Evolutionary conservation across 805 yeast species (phyloP), one percentile per base, ranked within the genome.

Genomic region (Teunomyces lycoperdinae): DNA sequence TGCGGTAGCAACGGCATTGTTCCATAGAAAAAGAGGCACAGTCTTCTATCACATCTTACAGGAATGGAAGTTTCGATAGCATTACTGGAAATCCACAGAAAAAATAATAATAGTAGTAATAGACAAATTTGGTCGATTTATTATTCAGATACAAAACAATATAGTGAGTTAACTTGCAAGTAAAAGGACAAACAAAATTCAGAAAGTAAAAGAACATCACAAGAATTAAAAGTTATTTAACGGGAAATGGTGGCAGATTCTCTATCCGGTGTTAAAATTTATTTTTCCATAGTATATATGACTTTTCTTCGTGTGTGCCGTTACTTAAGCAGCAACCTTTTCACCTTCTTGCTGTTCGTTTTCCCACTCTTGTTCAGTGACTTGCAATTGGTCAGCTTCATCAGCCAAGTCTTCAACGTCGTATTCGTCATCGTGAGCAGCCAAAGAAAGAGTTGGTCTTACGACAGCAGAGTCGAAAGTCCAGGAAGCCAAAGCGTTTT

Each of bases 401-500:
- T 71, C 74, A 49, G 73, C 73, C 55, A 71, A 65, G 48, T 71
- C 77, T 44, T 68, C 73, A 35, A 60, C 73, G 44, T 70, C 76
- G 48, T 67, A 70, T 48, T 70, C 73, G 41, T 54, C 66, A 49
- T 84, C 78, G 64, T 87, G 89, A 51, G 72, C 75, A 58, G 72
- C 72, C 74, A 89, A 82, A 13, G 95, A 87, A 63, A 90, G 81
- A 55, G 96, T 80, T 62, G 97, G 97, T 80, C 89, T 91, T 63
- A 92, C 95, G 54, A 84, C 91, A 59, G 98, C 97, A 65, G 85
- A 81, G 73, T 94, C 98, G 64, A 91, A 80, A 59, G 98, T 94
- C 99, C 99, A 92, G 53, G 89, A 81, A 53, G 95, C 96, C 64
- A 92, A 81, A 53, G 97, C 96, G 60, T 84, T 85, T 79, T 92